A percentile compares a stretch with the other conserved stretches of the same genome.
These are phyloP conservation scores for Pseudogymnoascus sp. DNA, from an alignment of 2,329 filamentous ascomycete species.

Conservation along the genomic window DNA sequence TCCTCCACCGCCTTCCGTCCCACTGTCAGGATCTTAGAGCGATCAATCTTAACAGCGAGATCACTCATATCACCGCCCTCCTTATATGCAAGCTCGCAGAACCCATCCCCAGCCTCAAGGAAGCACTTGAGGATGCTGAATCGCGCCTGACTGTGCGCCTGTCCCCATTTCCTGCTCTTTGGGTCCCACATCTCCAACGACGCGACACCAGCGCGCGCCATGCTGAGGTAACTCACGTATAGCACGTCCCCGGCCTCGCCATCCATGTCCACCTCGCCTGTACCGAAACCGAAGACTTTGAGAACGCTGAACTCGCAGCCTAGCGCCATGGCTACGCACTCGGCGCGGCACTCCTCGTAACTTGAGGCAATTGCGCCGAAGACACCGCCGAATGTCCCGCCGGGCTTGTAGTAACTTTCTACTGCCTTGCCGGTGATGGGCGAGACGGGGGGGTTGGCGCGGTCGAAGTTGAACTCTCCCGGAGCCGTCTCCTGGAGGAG, in stretches of 20 bases:
- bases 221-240: constrained; percentile 79
- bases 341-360: constrained; percentile 91
- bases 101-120: constrained; percentile 75
- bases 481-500: constrained; percentile 79
- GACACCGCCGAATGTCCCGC: constrained; percentile 88
- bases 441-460: constrained; percentile 68
- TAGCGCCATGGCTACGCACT: constrained; percentile 86
- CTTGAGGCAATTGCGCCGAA: constrained; percentile 81
- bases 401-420: constrained; percentile 83
- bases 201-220: constrained; percentile 86
- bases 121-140: constrained; percentile 83
- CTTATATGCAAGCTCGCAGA: constrained; percentile 70
- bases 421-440: constrained; percentile 72
- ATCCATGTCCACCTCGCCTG: constrained; percentile 64
- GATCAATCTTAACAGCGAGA: constrained; percentile 72
- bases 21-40: constrained; percentile 73
- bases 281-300: constrained; percentile 83
- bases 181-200: constrained; percentile 94
- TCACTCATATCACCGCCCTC: constrained; percentile 64
- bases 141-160: constrained; percentile 83
- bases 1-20: constrained; percentile 74
- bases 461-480: constrained; percentile 82
- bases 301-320: constrained; percentile 83
- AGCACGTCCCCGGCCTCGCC: constrained; percentile 77
- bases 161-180: constrained; percentile 83